Base-by-base conservation (phyloP, 345 rosid species). In the Dipteronia dyeriana region DNA sequence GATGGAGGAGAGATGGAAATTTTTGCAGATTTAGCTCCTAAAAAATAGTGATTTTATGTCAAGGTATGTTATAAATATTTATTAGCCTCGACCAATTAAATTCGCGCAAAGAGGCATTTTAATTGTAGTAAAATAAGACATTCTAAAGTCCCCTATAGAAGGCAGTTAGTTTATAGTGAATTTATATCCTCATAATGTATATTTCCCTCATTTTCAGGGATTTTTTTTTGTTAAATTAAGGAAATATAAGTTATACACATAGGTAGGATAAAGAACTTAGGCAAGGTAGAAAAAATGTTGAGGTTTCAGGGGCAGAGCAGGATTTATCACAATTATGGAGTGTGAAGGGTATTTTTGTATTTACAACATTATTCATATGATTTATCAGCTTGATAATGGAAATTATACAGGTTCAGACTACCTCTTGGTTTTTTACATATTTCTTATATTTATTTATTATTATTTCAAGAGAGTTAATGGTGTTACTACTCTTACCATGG, bases 1-100 rank as follows among this genome's bases (percentile, higher is more conserved):
- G 79, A 71, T 68, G 22, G 20, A 65, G 78, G 39, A 72, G 47
- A 65, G 59, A 39, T 66, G 39, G 34, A 25, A 43, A 22, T 41
- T 74, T 80, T 66, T 22, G 63, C 43, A 43, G 29, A 38, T 64
- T 71, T 60, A 49, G 71, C 56, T n/a, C 70, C 26, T 9, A 16
- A n/a, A 3, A 63, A 74, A 57, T 14, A 74, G 23, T 3, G 57
- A 61, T 73, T 64, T 17, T 10, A 45, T 47, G 34, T 73, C 71
- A 16, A 45, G 79, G 65, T 70, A 60, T 60, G 49, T 8, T 10
- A 57, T 41, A 45, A 29, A 69, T 53, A 51, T 75, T 26, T 57
- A 14, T 5, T 59, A 23, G 57, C 71, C 49, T 34, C 31, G 47
- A 9, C 61, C 31, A 43, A 57, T 12, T 23, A 41, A 71, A 31